Base-by-base conservation (phyloP, 2,329 filamentous ascomycete species). In the Penicillium sp. region DNA sequence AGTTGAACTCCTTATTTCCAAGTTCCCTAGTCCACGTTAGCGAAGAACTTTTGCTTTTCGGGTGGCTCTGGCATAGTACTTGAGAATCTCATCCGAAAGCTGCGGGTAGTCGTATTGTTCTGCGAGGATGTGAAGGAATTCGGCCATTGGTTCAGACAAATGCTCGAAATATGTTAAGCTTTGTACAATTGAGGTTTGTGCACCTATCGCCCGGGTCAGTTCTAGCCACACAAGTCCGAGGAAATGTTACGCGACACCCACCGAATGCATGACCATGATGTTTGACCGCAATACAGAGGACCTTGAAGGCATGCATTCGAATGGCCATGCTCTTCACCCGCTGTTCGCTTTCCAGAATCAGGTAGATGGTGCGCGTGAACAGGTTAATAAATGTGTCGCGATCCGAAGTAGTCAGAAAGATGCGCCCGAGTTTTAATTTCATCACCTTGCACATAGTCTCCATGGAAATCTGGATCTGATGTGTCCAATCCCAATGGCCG, bases 81-180 rank as follows among this genome's bases (percentile, higher is more conserved):
- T 85, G 48, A 98, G 71, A 24, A 97, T 87, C 65, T 98, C 93
- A 65, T 96, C 93, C 4, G 89, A 86, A 7, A 98, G 77, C 63
- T 98, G 93, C 13, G 90, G 87, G 65, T 97, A 95, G 70, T 98
- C 93, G 72, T 97, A 98, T 73, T 96, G 91, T 66, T 97, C 90
- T 1, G 90, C 85, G 22, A 98, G 76, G 61, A 97, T 98, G 60
- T 97, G 89, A 4, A 98, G 74, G 60, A 98, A 95, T 67, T 98
- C 94, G 26, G 93, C 93, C 93, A 98, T 98, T 1, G 93, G 93
- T 64, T 98, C 93, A 0, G 93, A 91, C n/a, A 98, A 74, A 69
- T 98, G 93, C 70, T 98, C 93, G 61, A 97, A 98, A 67, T 98
- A 98, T 4, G 93, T 95, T 56, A 98, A 73, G 64, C 93, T 97